Evolutionary conservation across 805 yeast genomes (phyloP).

Genomic region (Teunomyces cretensis): DNA sequence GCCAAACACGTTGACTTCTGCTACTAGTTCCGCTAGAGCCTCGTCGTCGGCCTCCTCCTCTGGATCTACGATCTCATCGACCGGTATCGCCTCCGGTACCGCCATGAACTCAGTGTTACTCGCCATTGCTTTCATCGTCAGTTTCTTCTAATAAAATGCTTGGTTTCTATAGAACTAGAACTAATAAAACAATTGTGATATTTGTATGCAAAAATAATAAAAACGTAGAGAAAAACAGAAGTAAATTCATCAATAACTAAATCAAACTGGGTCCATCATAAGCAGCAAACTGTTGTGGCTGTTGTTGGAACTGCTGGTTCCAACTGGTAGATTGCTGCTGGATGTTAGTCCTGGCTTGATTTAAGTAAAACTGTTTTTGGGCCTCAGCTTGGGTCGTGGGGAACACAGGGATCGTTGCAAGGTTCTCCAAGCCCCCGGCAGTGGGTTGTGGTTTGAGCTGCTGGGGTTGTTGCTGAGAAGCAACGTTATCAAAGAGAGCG

Average conservation of each 20-base stretch:
- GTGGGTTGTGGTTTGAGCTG: conserved; percentile 53
- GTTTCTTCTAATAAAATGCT: neutral
- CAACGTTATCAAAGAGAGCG: conserved; percentile 28
- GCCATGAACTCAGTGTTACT: neutral
- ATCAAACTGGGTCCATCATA: conserved; percentile 28
- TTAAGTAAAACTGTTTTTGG: conserved; percentile 34
- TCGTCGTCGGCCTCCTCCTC: conserved; percentile 2
- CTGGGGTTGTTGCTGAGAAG: conserved; percentile 19
- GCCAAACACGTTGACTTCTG: conserved; percentile 17
- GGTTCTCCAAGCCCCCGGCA: conserved; percentile 69
- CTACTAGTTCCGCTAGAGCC: conserved; percentile 11
- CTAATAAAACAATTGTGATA: neutral
- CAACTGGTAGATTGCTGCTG: conserved; percentile 21
- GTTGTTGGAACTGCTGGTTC: conserved; percentile 9
- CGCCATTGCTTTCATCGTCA: neutral
- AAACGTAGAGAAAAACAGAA: neutral
- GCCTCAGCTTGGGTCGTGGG: conserved; percentile 58
- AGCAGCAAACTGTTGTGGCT: conserved; percentile 5
- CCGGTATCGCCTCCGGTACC: conserved; percentile 4
- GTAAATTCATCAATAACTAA: conserved; percentile 4
- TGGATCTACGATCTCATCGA: neutral
- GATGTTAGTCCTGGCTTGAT: conserved; percentile 36
- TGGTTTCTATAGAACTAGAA: neutral
- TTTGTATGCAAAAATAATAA: conserved; percentile 1
- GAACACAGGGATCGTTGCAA: conserved; percentile 67